phyloP scores from a whole-genome alignment of 768 basidiomycete species.

The Coprinellus micaceus region DNA sequence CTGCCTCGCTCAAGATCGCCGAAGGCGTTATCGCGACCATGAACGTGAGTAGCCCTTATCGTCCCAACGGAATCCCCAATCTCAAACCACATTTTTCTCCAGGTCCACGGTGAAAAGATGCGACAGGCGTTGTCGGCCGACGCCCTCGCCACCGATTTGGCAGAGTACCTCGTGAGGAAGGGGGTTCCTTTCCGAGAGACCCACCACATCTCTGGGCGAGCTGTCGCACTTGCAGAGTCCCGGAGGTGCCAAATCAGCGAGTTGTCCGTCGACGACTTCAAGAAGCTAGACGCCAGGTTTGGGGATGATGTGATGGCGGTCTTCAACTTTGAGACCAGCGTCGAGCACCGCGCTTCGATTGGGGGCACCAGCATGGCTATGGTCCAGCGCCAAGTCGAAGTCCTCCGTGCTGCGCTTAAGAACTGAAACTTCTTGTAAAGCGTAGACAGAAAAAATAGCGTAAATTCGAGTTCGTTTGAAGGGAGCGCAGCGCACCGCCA shows the following conservation, averaged over 20 bases:
- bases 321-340: constrained; percentile 94
- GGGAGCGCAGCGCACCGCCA: background rate
- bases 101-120: constrained; percentile 94
- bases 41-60: constrained; percentile 48
- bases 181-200: constrained; percentile 99
- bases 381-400: constrained; percentile 80
- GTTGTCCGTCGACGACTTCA: constrained; percentile 76
- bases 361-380: constrained; percentile 87
- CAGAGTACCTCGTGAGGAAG: constrained; percentile 97
- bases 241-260: constrained; percentile 77
- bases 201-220: constrained; percentile 95
- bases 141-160: constrained; percentile 96
- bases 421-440: constrained; percentile 19
- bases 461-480: too few species aligned
- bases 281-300: constrained; percentile 72
- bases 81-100: background rate
- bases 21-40: constrained; percentile 93
- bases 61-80: background rate
- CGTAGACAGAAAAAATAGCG: constrained; percentile 2
- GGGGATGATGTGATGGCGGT: constrained; percentile 75
- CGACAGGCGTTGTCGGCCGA: constrained; percentile 89
- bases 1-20: constrained; percentile 85
- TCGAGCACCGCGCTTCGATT: constrained; percentile 88
- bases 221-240: constrained; percentile 90
- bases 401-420: constrained; percentile 59